A percentile compares a stretch with the other conserved stretches of the same genome.
Evolutionary conservation across 441 rosid genomes (phyloP).

Genomic region (Syzygium syzygioides): DNA sequence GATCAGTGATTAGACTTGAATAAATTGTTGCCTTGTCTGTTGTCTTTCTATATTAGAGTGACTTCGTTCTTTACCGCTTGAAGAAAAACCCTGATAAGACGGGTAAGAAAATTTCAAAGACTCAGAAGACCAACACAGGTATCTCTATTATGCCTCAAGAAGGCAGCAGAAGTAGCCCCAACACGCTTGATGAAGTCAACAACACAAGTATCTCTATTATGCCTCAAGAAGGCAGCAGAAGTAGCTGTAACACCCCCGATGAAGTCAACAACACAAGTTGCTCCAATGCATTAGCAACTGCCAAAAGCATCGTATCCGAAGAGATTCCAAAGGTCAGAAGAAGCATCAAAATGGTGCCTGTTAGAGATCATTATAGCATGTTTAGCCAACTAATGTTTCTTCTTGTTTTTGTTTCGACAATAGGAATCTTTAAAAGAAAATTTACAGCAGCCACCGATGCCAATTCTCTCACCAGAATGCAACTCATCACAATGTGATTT

Average conservation of each 20-base stretch:
- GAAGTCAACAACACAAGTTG: not conserved
- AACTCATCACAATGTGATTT: not conserved
- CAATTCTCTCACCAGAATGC: not conserved
- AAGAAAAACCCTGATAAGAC: not conserved
- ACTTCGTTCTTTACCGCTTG: not conserved
- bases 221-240: not conserved
- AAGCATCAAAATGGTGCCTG: not conserved
- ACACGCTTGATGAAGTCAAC: not conserved
- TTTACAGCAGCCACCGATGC: not conserved
- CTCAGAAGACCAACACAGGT: not conserved
- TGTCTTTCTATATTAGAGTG: not conserved
- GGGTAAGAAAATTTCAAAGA: not conserved
- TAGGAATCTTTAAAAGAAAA: not conserved
- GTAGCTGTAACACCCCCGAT: not conserved
- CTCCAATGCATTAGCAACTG: not conserved
- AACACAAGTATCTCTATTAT: not conserved
- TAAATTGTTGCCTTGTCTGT: not conserved
- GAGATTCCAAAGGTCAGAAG: not conserved
- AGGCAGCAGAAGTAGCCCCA: not conserved
- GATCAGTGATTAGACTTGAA: not conserved
- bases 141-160: not conserved
- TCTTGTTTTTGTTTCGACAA: not conserved
- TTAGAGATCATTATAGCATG: not conserved
- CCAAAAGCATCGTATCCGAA: not conserved
- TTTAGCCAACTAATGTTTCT: not conserved